Evolutionary conservation across 2,329 filamentous ascomycete species (phyloP).

Genomic region (Aspergillus floridensis): DNA sequence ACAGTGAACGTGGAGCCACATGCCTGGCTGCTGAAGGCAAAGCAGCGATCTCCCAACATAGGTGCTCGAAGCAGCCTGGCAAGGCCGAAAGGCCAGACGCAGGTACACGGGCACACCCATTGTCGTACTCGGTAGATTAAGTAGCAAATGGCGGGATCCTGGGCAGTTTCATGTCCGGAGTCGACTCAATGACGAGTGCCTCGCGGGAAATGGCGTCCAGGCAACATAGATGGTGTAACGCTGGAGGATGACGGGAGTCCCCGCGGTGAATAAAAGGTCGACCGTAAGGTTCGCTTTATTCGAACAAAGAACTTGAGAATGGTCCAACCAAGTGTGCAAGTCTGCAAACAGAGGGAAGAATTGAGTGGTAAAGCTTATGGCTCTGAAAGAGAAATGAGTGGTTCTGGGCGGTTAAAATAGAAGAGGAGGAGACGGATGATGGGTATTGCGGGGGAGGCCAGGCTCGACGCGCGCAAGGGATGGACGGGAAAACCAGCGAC

Average conservation of each 20-base stretch:
- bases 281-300: background rate
- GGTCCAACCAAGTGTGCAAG: background rate
- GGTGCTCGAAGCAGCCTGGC: conserved; percentile 21
- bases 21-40: conserved; percentile 14
- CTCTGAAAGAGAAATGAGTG: background rate
- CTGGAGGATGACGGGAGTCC: background rate
- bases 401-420: background rate
- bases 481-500: conserved; percentile 5
- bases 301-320: background rate
- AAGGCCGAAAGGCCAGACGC: conserved; percentile 28
- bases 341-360: background rate
- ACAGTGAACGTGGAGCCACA: background rate
- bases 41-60: conserved; percentile 23
- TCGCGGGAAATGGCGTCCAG: background rate
- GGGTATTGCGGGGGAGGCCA: conserved; percentile 13
- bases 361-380: background rate
- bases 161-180: background rate
- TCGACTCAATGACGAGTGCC: background rate
- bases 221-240: background rate
- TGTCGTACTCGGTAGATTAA: conserved; percentile 2
- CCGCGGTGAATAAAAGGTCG: background rate
- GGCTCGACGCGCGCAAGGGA: conserved; percentile 4
- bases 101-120: conserved; percentile 29
- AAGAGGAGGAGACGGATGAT: background rate
- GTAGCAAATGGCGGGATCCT: background rate